Conservation (phyloP, 2,329 filamentous ascomycete genomes). For the Aureobasidium sp. region DNA sequence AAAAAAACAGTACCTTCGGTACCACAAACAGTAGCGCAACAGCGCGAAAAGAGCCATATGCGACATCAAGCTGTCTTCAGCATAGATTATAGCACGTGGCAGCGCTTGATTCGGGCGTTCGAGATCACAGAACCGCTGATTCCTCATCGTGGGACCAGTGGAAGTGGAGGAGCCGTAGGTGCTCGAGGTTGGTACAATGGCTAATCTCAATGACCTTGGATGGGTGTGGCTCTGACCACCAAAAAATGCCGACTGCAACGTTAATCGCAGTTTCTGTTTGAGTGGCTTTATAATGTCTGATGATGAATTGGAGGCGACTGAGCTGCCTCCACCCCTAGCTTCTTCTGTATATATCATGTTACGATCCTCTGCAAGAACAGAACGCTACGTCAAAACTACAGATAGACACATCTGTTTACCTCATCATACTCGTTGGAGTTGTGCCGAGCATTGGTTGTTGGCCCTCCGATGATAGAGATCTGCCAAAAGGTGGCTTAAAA, state of each 20-base stretch:
- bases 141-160: constrained; percentile 59
- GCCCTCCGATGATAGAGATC: not conserved
- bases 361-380: not conserved
- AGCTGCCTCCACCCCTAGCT: not conserved
- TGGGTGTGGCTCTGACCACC: not conserved
- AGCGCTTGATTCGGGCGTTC: constrained; percentile 65
- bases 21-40: constrained; percentile 42
- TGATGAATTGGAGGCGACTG: not conserved
- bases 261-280: not conserved
- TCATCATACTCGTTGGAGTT: not conserved
- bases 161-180: constrained; percentile 39
- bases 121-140: constrained; percentile 75
- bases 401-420: not conserved
- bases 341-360: not conserved
- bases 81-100: constrained; percentile 79
- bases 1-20: constrained; percentile 32
- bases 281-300: not conserved
- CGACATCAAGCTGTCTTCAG: constrained; percentile 78
- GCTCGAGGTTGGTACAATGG: constrained; percentile 54
- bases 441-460: not conserved
- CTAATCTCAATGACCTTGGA: not conserved
- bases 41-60: constrained; percentile 47
- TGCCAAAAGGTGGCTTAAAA: not conserved
- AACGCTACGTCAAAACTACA: not conserved
- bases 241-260: not conserved